These are phyloP conservation scores for Trifolium pratense DNA, from an alignment of 306 rosid species.

Conservation along the genomic window DNA sequence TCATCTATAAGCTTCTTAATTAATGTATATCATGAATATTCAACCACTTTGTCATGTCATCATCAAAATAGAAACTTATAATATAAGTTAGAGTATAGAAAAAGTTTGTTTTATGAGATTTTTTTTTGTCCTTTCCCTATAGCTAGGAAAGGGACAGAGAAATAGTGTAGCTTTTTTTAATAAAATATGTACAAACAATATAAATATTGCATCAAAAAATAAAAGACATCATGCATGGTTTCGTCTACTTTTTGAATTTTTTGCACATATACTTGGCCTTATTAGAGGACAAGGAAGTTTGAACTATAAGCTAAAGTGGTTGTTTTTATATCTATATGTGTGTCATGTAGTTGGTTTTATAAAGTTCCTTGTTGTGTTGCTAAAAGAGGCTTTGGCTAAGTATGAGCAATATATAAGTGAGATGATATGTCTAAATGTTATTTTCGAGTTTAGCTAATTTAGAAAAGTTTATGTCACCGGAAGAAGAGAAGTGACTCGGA, in stretches of 20 bases:
- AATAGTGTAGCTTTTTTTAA: too few relatives aligned
- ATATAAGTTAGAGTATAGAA: slow-evolving; percentile 8
- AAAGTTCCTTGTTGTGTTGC: not conserved
- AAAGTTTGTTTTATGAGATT: not conserved
- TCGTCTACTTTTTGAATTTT: not conserved
- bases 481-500: too few relatives aligned
- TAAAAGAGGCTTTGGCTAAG: too few relatives aligned
- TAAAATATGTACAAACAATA: not conserved
- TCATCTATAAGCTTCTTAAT: not conserved
- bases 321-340: not conserved
- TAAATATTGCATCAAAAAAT: not conserved
- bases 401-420: too few relatives aligned
- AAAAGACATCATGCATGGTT: not conserved
- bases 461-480: too few relatives aligned
- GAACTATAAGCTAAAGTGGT: slow-evolving; percentile 16
- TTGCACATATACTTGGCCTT: not conserved
- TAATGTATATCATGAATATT: not conserved
- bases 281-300: not conserved
- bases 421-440: too few relatives aligned
- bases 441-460: too few relatives aligned
- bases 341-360: not conserved
- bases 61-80: not conserved
- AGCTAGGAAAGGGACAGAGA: not conserved
- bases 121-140: slow-evolving; percentile 9
- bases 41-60: slow-evolving; percentile 8